Evolutionary conservation across 1,139 yeast genomes (phyloP), one percentile per base, ranked within the genome.

Genomic region (Debaryomyces subglobosus): DNA sequence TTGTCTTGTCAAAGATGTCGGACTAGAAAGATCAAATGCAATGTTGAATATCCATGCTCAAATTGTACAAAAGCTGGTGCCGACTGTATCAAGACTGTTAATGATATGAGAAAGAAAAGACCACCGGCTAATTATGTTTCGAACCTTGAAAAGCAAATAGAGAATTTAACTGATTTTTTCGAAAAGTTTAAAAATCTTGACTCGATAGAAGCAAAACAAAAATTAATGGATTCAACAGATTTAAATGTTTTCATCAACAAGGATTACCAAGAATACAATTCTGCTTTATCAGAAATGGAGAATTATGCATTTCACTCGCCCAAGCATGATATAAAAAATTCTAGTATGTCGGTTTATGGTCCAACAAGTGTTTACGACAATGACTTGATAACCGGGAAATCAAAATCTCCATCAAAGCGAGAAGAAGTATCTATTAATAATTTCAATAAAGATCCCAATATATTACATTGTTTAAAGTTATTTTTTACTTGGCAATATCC

Each of bases 401-500:
- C 61, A 7, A 55, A 54, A 23, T 48, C 52, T 13, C 13, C 18
- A n/a, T 51, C 53, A 18, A 60, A 59, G 35, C 50, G 54, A 13
- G 67, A 64, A 23, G 73, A 67, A 33, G 53, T 58, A 7, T 57
- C 64, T 15, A 57, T 72, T 42, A 62, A 60, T 25, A 49, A 56
- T 6, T 55, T 74, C 48, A 72, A 72, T 53, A 67, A 67, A 37
- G 75, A 74, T 53, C 70, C 71, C 2, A 79, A 68, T 47, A 71
- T 81, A 50, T 59, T 81, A 29, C 72, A 76, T 43, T 79, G 85
- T 52, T 61, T 84, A 34, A 77, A 81, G 47, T 67, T 79, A 34
- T 84, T 84, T 58, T 84, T 84, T 60, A 77, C 78, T 27, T 83
- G 86, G 86, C 79, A 82, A 51, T 84, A 84, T 53, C 87, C 88